Conservation (phyloP, 768 basidiomycete genomes). For the Auricularia cornea region DNA sequence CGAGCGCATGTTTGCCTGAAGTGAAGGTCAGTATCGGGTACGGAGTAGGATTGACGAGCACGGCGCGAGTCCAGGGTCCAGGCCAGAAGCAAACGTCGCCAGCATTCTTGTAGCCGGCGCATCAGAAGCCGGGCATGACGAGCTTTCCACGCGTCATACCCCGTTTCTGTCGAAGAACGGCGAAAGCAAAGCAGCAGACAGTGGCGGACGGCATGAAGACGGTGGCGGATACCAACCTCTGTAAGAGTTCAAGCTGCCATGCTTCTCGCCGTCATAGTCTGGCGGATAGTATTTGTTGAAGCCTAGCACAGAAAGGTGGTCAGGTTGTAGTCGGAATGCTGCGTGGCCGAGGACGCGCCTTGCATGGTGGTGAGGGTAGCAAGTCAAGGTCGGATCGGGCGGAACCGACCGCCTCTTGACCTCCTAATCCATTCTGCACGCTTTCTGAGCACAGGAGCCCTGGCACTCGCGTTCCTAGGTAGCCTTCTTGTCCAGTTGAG, state of each 20-base stretch:
- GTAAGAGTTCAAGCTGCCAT: conserved; percentile 64
- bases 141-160: too few relatives aligned
- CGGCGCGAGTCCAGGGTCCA: too few relatives aligned
- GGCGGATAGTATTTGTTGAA: conserved; percentile 79
- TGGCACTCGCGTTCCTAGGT: too few relatives aligned
- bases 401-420: background rate
- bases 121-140: too few relatives aligned
- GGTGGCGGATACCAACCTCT: conserved; percentile 38
- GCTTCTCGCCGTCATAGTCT: conserved; percentile 62
- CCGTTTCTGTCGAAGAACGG: too few relatives aligned
- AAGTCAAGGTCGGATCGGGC: background rate
- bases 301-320: conserved; percentile 32
- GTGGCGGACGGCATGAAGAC: background rate
- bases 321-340: background rate
- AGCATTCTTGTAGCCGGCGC: too few relatives aligned
- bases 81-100: too few relatives aligned
- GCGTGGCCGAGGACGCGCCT: background rate
- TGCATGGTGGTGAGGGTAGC: background rate
- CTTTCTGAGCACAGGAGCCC: too few relatives aligned
- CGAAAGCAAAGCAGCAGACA: background rate
- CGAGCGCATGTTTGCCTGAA: conserved; percentile 87
- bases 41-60: too few relatives aligned
- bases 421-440: background rate
- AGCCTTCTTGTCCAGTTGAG: too few relatives aligned
- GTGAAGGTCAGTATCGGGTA: background rate